Evolutionary conservation across 2,329 filamentous ascomycete species (phyloP), one percentile per base, ranked within the genome.

Genomic region (Botryotinia convoluta): DNA sequence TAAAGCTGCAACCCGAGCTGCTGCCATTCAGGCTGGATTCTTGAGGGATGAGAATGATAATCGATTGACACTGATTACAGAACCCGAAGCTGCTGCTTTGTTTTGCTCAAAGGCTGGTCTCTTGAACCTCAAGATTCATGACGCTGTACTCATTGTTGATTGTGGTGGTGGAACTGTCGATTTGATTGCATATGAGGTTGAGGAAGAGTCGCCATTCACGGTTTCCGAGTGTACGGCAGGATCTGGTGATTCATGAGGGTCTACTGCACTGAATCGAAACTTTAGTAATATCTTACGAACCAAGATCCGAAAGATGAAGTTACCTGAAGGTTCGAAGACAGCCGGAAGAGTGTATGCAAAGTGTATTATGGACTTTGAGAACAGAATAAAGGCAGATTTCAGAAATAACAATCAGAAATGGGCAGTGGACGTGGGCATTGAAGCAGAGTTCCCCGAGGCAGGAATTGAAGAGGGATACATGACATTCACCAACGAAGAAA

Each of bases 331-430:
- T 64, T 98, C 95, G 78, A 97, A 95, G 85, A 98, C 94, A 4
- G 95, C 96, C n/a, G 95, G 95, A 61, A 94, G 95, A 83, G 96
- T 99, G 72, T 98, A 98, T 83, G 95, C 95, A 78, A 98, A 98
- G 86, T 98, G 95, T 83, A 98, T 99, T 84, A 98, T 98, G 95
- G 96, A 99, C 84, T 99, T 99, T 80, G 96, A 99, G 86, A 98
- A 98, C 88, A 88, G 96, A 83, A 98, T 99, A 88, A 99, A 99
- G 87, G 96, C 96, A 68, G 96, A 98, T 83, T 99, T 99, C 91
- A 91, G 96, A 77, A 98, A 98, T 86, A 98, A 98, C 83, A 95
- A 95, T 68, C 95, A 98, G 84, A 98, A 98, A 83, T 98, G 96
- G 96, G 96, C 96, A 62, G 95, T 98, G 32, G 96, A 99, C 82